Conservation (phyloP, 306 rosid genomes). For the Citrullus colocynthis region DNA sequence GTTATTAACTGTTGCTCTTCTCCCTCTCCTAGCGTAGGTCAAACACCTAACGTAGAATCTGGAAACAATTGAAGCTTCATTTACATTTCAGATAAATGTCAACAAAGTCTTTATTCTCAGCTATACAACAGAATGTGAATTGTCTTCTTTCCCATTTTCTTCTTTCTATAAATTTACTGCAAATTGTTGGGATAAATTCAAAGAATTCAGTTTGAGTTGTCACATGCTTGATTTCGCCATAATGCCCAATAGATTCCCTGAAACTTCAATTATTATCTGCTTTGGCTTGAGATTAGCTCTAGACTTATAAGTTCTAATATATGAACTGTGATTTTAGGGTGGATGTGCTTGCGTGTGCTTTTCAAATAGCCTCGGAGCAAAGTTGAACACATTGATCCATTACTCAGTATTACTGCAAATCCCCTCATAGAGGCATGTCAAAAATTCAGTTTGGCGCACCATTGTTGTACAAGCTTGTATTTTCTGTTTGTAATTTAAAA, state of each 20-base stretch:
- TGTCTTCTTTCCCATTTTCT: no score
- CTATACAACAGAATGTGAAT: not conserved
- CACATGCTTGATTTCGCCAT: not conserved
- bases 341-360: not conserved
- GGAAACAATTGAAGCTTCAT: not conserved
- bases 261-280: not conserved
- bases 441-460: slow-evolving; percentile 5
- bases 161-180: not conserved
- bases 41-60: not conserved
- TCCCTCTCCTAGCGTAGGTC: not conserved
- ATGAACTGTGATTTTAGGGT: not conserved
- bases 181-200: not conserved
- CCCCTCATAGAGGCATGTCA: not conserved
- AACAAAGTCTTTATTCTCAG: not conserved
- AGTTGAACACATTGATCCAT: not conserved
- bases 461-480: slow-evolving; percentile 12
- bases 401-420: not conserved
- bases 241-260: not conserved
- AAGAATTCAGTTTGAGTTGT: not conserved
- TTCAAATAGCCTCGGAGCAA: not conserved
- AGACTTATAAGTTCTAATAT: not conserved
- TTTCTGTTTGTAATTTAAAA: slow-evolving; percentile 8
- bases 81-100: not conserved
- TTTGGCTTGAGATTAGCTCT: not conserved
- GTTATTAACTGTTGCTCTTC: not conserved